Conservation (phyloP, 2,329 filamentous ascomycete genomes). For the Apiospora arundinis region DNA sequence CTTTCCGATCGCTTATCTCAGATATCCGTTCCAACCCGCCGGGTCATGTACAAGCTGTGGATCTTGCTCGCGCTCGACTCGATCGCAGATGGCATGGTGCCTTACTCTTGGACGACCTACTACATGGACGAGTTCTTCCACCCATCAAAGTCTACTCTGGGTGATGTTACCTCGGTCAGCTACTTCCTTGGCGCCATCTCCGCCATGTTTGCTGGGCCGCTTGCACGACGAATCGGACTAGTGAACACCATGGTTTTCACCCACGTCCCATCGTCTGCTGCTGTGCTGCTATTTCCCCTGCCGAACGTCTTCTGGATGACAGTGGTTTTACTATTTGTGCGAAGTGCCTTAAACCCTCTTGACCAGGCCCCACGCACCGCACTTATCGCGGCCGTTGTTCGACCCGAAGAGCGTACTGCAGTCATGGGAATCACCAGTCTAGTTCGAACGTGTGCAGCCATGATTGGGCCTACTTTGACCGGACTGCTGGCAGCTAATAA, state of each 20-base stretch:
- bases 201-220: conserved; percentile 58
- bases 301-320: conserved; percentile 59
- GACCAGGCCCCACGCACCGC: conserved; percentile 73
- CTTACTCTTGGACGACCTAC: conserved; percentile 64
- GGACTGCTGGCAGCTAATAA: conserved; percentile 64
- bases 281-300: conserved; percentile 67
- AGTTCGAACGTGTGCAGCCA: conserved; percentile 69
- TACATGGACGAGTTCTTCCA: conserved; percentile 58
- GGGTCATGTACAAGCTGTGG: conserved; percentile 66
- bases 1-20: conserved; percentile 53
- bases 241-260: conserved; percentile 79
- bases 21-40: conserved; percentile 50
- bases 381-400: conserved; percentile 70
- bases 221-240: conserved; percentile 64
- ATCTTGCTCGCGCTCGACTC: conserved; percentile 51
- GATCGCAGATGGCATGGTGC: conserved; percentile 70
- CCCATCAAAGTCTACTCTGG: conserved; percentile 56
- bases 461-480: conserved; percentile 66
- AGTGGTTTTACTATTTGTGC: conserved; percentile 65
- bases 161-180: conserved; percentile 61
- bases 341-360: conserved; percentile 70
- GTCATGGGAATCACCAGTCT: conserved; percentile 75
- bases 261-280: conserved; percentile 72
- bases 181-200: conserved; percentile 58
- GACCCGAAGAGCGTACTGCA: conserved; percentile 70